Conservation (phyloP, 192 early-diverging fungal genomes). For the Linnemannia zychae region DNA sequence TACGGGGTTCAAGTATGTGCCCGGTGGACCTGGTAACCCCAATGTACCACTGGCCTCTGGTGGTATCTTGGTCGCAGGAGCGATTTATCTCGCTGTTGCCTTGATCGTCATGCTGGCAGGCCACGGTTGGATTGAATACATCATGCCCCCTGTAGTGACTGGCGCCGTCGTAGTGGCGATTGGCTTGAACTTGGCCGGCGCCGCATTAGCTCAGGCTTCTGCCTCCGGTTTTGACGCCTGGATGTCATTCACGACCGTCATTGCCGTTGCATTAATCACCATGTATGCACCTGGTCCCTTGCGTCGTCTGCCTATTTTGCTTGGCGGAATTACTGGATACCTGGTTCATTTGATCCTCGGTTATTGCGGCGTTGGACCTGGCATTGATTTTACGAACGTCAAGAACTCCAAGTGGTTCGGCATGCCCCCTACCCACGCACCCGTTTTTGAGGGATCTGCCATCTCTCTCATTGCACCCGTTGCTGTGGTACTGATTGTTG, state of each 20-base stretch:
- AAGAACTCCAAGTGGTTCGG: constrained; percentile 62
- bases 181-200: constrained; percentile 62
- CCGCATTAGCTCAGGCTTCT: constrained; percentile 59
- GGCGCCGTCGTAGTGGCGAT: constrained; percentile 69
- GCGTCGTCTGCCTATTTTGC: constrained; percentile 63
- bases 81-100: constrained; percentile 59
- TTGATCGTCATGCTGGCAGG: constrained; percentile 61
- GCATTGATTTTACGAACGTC: constrained; percentile 55
- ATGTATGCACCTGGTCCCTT: constrained; percentile 63
- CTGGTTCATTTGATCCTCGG: constrained; percentile 58
- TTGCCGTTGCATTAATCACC: constrained; percentile 57
- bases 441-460: constrained; percentile 61
- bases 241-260: constrained; percentile 66
- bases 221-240: constrained; percentile 60
- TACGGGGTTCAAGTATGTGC: constrained; percentile 59
- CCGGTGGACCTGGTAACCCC: constrained; percentile 53
- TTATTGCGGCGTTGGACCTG: constrained; percentile 39
- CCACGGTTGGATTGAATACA: constrained; percentile 59
- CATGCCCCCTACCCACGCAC: constrained; percentile 59
- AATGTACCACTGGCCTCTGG: constrained; percentile 62
- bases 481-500: constrained; percentile 63
- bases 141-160: constrained; percentile 70
- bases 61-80: constrained; percentile 67
- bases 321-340: constrained; percentile 61
- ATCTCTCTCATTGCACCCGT: constrained; percentile 69